Base-by-base conservation (phyloP, 257 asterid species). In the Fraxinus cuspidata region DNA sequence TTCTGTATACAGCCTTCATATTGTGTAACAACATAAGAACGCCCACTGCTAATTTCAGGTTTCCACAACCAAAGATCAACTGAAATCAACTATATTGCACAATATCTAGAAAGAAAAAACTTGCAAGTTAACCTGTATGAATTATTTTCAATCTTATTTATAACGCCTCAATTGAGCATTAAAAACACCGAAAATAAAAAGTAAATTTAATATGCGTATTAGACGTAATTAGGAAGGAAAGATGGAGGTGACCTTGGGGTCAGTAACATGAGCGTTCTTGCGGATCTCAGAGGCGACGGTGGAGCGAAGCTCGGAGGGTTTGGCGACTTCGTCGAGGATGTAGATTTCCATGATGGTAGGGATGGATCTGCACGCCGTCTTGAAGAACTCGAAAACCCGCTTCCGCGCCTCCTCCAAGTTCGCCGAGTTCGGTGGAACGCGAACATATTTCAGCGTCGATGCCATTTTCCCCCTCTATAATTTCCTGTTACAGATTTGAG, bases 341-440 rank as follows among this genome's bases (percentile, higher is more conserved):
- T 95, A 95, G 60, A 90, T 86, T 0, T 95, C 97, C 96, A 95
- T 90, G 63, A 91, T 78, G 2, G 85, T 83, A 40, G 97, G 98
- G 80, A 95, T 81, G 77, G 98, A 95, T 90, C 98, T 89, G 86
- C 98, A 95, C 19, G 96, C 92, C 81, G 85, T 79, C 87, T 84
- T 87, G 90, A 92, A 93, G 83, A 95, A 90, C 35, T 94, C 97
- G 82, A 92, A 90, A 53, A 89, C 88, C 74, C 97, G 89, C 65
- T 74, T 77, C 44, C 96, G 88, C 77, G 98, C 96, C 84, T 92
- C 97, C 75, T 84, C 86, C 71, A 90, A 34, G 83, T 70, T 91
- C 58, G 85, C 86, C n/a, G 98, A 94, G 88, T 84, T 90, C 28
- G 97, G 90, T 79, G 89, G 94, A 73, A 92, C 96, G 85, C 87